Conservation (phyloP, 108 stramenopile species). For the Stephanodiscus minutulus region DNA sequence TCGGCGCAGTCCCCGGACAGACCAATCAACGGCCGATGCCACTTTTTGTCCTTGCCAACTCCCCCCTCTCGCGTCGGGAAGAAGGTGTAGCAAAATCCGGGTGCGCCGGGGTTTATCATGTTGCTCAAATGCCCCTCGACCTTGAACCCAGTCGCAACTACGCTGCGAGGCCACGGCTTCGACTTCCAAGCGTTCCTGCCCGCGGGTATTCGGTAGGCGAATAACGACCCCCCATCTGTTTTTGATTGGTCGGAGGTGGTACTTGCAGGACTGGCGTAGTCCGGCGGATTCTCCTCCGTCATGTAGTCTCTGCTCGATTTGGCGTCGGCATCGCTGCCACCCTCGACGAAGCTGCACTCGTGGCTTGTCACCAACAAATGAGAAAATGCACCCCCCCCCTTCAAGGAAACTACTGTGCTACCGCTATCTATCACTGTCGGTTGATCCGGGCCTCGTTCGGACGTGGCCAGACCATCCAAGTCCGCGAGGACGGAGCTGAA, state of each 20-base stretch:
- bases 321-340: constrained; percentile 8
- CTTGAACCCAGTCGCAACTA: constrained; percentile 90
- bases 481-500: constrained; percentile 88
- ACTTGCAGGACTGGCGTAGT: constrained; percentile 9
- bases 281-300: neutral
- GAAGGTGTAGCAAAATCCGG: constrained; percentile 94
- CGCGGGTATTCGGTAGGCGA: constrained; percentile 85
- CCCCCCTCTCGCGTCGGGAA: constrained; percentile 68
- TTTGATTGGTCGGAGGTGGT: constrained; percentile 23
- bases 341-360: constrained; percentile 70
- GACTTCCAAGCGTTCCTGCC: constrained; percentile 70
- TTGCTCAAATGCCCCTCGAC: constrained; percentile 82
- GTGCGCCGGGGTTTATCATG: constrained; percentile 95
- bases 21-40: constrained; percentile 88
- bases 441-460: neutral
- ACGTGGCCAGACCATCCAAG: constrained; percentile 57
- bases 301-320: neutral
- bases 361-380: constrained; percentile 80
- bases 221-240: constrained; percentile 85
- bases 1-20: constrained; percentile 96
- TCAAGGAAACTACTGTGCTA: constrained; percentile 68
- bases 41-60: constrained; percentile 43
- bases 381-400: constrained; percentile 68
- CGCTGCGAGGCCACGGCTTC: constrained; percentile 77
- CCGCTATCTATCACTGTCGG: constrained; percentile 69